Evolutionary conservation across 2,329 filamentous ascomycete species (phyloP), one percentile per base, ranked within the genome.

Genomic region (Aspergillus ustus): DNA sequence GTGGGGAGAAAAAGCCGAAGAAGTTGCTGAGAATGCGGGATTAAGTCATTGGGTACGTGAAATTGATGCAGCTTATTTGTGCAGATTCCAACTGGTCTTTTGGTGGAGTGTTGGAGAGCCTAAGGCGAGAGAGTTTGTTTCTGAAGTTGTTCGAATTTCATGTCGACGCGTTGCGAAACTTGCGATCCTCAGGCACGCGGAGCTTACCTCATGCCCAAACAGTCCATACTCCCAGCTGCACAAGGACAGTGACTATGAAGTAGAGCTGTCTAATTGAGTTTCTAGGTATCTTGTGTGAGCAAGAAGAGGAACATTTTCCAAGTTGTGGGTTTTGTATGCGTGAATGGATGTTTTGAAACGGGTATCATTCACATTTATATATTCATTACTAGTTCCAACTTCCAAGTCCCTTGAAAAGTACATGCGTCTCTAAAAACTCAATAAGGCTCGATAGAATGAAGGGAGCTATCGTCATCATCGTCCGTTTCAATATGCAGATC

Each of bases 401-500:
- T 5, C 4, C 25, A 25, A 2, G 34, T 9, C 15, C 9, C 31
- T 37, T 9, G 31, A 19, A 31, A 8, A 28, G 19, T 22, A 25
- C 31, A 19, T 22, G 17, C 31, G 25, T 22, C 25, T 17, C 13
- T 9, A 15, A 6, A 48, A 7, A 29, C n/a, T 50, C 31, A 49
- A 29, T 37, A 52, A 13, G 37, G 43, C 17, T 59, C 40, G 43
- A 37, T 6, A 7, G 54, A 49, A 48, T 25, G 17, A 17, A 49
- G n/a, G 20, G 60, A 60, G 31, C 61, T 61, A 20, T 60, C 60
- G 54, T 72, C 69, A 28, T 40, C 34, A 1, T 40, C 34, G 34
- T 40, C 34, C 34, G 34, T 13, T 9, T 69, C 63, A 57, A 76
- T 70, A 59, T 75, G 71, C 22, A 76, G 56, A 52, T 69, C 63